Evolutionary conservation across 2,329 filamentous ascomycete species (phyloP), one percentile per base, ranked within the genome.

Genomic region (Penicillium brevicompactum): DNA sequence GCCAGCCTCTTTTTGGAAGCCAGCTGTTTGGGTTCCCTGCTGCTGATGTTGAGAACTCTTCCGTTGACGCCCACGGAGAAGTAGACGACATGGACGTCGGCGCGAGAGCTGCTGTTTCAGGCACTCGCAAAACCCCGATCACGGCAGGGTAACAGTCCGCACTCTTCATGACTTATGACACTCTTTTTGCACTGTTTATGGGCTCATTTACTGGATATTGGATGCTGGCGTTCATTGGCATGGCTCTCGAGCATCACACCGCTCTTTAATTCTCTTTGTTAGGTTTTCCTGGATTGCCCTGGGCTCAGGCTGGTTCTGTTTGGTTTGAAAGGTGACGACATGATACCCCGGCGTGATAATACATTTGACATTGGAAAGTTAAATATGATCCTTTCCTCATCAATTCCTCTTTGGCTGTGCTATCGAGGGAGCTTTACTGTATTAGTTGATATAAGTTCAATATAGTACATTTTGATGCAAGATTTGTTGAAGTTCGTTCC

Each of bases 11-110:
- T 4, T 64, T 65, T n/a, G 67, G 70, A 27, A 68, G 67, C 4
- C 69, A 67, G 47, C 53, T 75, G 11, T 76, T 76, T 49, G 66
- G 68, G 27, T 58, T 72, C 4, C 59, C 68, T 5, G 68, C 74
- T 18, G 55, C 66, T 18, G 55, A 58, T 21, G 34, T 60, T 11
- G 55, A 55, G 4, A 53, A 60, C 30, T 64, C 67, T 13, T 64
- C 72, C 4, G 52, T 65, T n/a, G 32, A 63, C 7, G 58, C 59
- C 10, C 57, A 57, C 50, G 58, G 63, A 21, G 63, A 66, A 10
- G 3, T 47, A 11, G 70, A 73, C 48, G 51, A 57, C 21, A 52
- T 57, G 8, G 69, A 71, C 46, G 56, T 56, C 14, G 49, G 62
- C 9, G 65, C 63, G 46, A 66, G 68, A 43, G 56, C 67, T 6